Conservation (phyloP, 2,329 filamentous ascomycete species). For the Gyromitra esculenta region DNA sequence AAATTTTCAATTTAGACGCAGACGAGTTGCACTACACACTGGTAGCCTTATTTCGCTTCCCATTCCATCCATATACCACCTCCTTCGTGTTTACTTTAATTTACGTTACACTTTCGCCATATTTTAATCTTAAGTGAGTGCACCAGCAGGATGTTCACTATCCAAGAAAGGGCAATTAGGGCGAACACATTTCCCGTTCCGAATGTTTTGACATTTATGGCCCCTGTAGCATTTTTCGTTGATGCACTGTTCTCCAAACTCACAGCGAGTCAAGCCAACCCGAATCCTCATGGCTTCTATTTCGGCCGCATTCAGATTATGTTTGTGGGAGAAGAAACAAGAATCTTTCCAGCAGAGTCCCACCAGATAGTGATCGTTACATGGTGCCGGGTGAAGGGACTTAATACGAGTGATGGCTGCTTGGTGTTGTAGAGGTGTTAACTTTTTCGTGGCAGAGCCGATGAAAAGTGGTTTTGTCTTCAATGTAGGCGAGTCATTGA, state of each 20-base stretch:
- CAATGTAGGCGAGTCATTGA: constrained; percentile 21
- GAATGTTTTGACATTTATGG: constrained; percentile 40
- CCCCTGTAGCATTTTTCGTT: constrained; percentile 54
- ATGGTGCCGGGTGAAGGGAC: constrained; percentile 49
- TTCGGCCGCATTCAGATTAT: constrained; percentile 45
- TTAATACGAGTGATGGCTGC: constrained; percentile 46
- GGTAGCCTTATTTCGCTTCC: too few species aligned
- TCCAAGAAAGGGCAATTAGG: constrained; percentile 50
- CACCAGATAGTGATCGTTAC: constrained; percentile 53
- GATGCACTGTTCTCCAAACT: constrained; percentile 47
- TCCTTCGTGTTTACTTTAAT: constrained; percentile 48
- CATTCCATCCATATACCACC: not conserved
- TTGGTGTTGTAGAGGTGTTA: constrained; percentile 41
- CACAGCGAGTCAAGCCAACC: constrained; percentile 51
- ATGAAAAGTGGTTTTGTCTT: constrained; percentile 32
- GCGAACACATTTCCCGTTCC: constrained; percentile 42
- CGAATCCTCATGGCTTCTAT: constrained; percentile 50
- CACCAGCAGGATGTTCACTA: constrained; percentile 50
- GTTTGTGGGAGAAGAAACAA: constrained; percentile 53
- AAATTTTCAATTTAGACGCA: constrained; percentile 1
- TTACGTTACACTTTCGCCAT: constrained; percentile 33
- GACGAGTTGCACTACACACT: not conserved
- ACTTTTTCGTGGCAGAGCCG: constrained; percentile 21
- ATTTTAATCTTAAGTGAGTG: constrained; percentile 8
- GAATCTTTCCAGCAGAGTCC: constrained; percentile 50